phyloP scores from a whole-genome alignment of 257 asterid species.

The Sherardia arvensis region DNA sequence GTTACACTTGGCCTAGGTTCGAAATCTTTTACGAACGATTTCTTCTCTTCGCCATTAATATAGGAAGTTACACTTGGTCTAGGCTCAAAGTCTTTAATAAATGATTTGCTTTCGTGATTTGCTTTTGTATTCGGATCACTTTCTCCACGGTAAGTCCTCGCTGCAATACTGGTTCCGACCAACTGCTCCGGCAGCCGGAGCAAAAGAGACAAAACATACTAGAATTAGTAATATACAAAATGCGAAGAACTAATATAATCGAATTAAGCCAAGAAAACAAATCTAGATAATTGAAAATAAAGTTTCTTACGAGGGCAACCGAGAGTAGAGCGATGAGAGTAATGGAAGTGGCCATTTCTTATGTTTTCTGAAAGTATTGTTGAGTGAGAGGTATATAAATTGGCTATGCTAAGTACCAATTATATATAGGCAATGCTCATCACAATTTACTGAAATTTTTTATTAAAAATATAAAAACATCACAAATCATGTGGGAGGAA shows the following conservation, averaged over 20 bases:
- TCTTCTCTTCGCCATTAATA: too few relatives aligned
- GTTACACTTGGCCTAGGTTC: neutral
- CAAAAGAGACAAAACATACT: neutral
- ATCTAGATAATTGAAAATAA: neutral
- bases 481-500: neutral
- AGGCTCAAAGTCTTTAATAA: constrained; percentile 8
- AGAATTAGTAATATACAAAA: too few relatives aligned
- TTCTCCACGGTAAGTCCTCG: constrained; percentile 13
- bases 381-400: neutral
- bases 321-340: constrained; percentile 16
- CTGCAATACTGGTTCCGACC: constrained; percentile 6
- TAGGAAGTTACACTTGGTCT: neutral
- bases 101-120: neutral
- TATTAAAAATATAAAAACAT: too few relatives aligned
- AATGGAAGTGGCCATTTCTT: constrained; percentile 15
- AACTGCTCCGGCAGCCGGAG: constrained; percentile 14
- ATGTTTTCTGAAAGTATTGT: neutral
- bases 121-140: constrained; percentile 7
- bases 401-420: neutral
- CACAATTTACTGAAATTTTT: too few relatives aligned
- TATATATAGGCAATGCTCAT: neutral
- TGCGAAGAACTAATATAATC: too few relatives aligned
- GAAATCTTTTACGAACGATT: neutral
- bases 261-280: neutral
- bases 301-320: constrained; percentile 27